A percentile compares a stretch with the other conserved stretches of the same genome.
Conservation (phyloP, 441 rosid species). For the Populus hybrid region DNA sequence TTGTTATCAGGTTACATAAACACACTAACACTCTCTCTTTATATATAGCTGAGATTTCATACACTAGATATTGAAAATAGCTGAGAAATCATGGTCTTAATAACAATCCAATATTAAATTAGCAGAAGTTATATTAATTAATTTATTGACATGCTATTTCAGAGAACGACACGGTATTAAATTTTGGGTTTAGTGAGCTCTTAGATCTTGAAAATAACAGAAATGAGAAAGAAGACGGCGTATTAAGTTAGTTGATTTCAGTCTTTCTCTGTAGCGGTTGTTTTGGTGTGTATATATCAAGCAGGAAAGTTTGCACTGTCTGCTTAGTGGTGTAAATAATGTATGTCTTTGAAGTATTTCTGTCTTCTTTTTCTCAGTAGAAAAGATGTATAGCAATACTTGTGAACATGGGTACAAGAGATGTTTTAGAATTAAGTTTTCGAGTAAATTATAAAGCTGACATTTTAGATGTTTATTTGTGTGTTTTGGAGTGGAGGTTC, state of each 20-base stretch:
- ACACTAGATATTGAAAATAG: too few species aligned
- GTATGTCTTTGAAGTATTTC: background rate
- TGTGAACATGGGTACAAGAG: background rate
- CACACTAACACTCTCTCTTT: background rate
- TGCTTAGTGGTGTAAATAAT: background rate
- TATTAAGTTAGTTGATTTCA: background rate
- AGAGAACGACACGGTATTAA: too few species aligned
- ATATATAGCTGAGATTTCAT: too few species aligned
- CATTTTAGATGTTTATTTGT: too few species aligned
- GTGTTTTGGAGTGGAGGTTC: background rate
- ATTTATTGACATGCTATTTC: too few species aligned
- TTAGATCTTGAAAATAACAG: background rate
- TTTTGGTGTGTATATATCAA: background rate
- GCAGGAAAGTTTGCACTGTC: background rate
- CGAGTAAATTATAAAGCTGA: background rate
- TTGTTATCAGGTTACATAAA: slow-evolving; percentile 68
- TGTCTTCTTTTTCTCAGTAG: background rate
- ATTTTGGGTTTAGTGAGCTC: background rate
- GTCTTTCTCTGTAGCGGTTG: background rate
- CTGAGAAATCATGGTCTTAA: too few species aligned
- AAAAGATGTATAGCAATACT: too few species aligned
- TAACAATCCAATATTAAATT: too few species aligned
- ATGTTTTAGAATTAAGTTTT: background rate
- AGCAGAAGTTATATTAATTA: too few species aligned
- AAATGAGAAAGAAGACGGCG: background rate